A percentile compares a stretch with the other conserved stretches of the same genome.
These are phyloP conservation scores for Aegilops sharonensis DNA, from an alignment of 176 grass and related monocot genomes.

Conservation along the genomic window DNA sequence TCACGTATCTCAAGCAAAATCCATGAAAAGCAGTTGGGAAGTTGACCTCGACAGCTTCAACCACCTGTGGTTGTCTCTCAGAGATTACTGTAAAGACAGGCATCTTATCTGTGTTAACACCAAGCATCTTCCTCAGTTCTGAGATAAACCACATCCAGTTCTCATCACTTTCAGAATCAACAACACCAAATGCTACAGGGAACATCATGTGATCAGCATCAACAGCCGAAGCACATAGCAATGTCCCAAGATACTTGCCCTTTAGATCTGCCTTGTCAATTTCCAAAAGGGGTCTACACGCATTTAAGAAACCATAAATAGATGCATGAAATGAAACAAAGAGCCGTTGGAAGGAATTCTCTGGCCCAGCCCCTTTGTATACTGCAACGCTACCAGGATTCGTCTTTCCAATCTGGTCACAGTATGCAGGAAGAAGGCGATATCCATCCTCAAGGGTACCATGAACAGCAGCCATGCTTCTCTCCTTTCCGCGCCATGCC, in stretches of 20 bases:
- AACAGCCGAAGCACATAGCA: constrained; percentile 91
- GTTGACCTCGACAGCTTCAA: constrained; percentile 68
- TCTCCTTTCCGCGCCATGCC: constrained; percentile 96
- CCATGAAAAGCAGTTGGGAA: constrained; percentile 88
- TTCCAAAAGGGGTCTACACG: constrained; percentile 87
- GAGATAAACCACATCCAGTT: constrained; percentile 99
- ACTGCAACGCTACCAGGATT: constrained; percentile 87
- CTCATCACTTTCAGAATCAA: constrained; percentile 84
- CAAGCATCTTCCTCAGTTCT: constrained; percentile 90
- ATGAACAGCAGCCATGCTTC: constrained; percentile 92
- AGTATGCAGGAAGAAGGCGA: constrained; percentile 81
- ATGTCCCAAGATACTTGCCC: constrained; percentile 95
- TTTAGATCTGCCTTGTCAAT: constrained; percentile 87
- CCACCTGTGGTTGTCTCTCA: constrained; percentile 64
- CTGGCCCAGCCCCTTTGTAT: constrained; percentile 59
- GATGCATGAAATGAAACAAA: constrained; percentile 87
- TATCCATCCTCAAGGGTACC: constrained; percentile 99
- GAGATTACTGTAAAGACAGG: constrained; percentile 84
- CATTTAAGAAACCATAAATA: constrained; percentile 91
- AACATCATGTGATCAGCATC: constrained; percentile 82
- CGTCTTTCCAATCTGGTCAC: constrained; percentile 72
- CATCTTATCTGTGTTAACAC: constrained; percentile 97
- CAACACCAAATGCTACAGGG: constrained; percentile 85
- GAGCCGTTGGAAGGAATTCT: constrained; percentile 83
- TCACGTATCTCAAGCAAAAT: constrained; percentile 87